These are phyloP conservation scores for Oryza longistaminata DNA, from an alignment of 176 grass and related monocot species.

Conservation along the genomic window DNA sequence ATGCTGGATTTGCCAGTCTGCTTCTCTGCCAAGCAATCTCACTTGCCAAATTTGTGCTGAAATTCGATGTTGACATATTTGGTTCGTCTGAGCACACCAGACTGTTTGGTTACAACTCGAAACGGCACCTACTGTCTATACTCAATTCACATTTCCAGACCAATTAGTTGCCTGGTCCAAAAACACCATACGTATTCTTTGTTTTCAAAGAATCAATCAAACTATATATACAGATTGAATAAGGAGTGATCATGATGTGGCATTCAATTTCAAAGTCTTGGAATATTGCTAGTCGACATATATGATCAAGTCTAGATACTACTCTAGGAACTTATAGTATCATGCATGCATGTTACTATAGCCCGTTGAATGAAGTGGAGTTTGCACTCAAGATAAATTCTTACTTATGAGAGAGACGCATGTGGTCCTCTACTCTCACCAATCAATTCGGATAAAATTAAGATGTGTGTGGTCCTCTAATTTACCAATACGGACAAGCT, in stretches of 20 bases:
- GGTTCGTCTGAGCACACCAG: background rate
- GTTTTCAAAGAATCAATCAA: background rate
- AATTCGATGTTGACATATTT: no score
- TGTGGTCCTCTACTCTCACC: slow-evolving; percentile 4
- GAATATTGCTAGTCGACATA: background rate
- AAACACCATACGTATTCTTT: background rate
- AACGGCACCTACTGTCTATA: background rate
- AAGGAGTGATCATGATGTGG: background rate
- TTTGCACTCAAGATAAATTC: slow-evolving; percentile 13
- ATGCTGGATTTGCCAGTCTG: no score
- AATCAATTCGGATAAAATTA: slow-evolving; percentile 11
- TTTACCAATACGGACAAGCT: background rate
- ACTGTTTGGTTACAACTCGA: background rate
- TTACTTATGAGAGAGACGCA: slow-evolving; percentile 12
- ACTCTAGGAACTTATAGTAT: background rate
- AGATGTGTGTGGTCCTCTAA: background rate
- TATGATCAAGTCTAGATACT: background rate
- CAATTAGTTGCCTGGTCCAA: background rate
- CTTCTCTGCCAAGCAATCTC: no score
- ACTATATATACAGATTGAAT: background rate
- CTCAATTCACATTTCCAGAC: background rate
- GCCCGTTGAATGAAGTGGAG: background rate
- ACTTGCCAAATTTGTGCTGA: no score
- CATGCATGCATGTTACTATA: background rate
- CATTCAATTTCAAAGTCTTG: background rate